These are phyloP conservation scores for Aspergillus leporis DNA, from an alignment of 495 filamentous ascomycete species.

Conservation along the genomic window DNA sequence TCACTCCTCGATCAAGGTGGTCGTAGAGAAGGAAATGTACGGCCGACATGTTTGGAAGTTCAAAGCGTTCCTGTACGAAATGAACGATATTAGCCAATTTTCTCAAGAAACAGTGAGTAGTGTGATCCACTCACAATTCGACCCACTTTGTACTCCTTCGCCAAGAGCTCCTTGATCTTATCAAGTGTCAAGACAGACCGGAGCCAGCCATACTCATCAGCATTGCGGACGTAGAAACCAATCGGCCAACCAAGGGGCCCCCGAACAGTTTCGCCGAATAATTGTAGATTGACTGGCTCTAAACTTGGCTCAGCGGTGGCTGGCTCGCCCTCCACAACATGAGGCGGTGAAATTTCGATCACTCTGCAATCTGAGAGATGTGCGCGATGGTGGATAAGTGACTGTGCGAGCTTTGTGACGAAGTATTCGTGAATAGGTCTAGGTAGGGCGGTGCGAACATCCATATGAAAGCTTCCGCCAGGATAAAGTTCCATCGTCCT, in stretches of 20 bases:
- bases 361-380: not conserved
- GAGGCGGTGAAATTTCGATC: constrained; percentile 13
- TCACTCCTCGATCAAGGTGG: constrained; percentile 43
- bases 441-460: constrained; percentile 16
- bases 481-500: constrained; percentile 18
- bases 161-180: constrained; percentile 31
- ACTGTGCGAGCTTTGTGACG: constrained; percentile 18
- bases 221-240: constrained; percentile 38
- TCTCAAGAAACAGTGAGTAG: too few species aligned
- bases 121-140: constrained; percentile 23
- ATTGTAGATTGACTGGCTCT: constrained; percentile 13
- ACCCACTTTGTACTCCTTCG: constrained; percentile 30
- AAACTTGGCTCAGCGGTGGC: constrained; percentile 26
- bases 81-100: too few species aligned
- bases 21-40: constrained; percentile 48
- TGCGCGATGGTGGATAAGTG: constrained; percentile 2
- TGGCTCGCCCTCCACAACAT: constrained; percentile 17
- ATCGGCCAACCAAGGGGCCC: constrained; percentile 37
- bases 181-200: constrained; percentile 32
- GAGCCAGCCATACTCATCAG: constrained; percentile 42
- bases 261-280: constrained; percentile 27
- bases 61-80: constrained; percentile 28
- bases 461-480: constrained; percentile 17
- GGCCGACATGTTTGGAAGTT: constrained; percentile 24
- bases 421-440: constrained; percentile 23